Conservation (phyloP, 1,139 yeast genomes). For the Geotrichum cucujoidarum region DNA sequence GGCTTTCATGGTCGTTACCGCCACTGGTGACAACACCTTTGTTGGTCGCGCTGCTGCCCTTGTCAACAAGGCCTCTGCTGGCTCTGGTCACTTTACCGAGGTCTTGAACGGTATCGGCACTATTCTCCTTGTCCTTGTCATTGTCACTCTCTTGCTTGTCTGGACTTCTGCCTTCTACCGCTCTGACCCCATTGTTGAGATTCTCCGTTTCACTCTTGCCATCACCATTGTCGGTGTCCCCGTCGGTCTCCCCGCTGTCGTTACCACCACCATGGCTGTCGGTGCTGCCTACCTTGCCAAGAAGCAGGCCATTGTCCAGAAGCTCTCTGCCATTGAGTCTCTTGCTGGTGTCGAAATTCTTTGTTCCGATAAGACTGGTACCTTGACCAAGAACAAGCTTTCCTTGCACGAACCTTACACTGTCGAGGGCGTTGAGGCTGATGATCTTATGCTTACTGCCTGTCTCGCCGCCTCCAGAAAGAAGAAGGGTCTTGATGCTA, state of each 20-base stretch:
- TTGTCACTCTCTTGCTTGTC: conserved; percentile 79
- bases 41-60: conserved; percentile 97
- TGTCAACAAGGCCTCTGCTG: conserved; percentile 92
- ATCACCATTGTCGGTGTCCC: conserved; percentile 99
- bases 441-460: conserved; percentile 95
- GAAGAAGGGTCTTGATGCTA: conserved; percentile 98
- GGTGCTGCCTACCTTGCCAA: conserved; percentile 99
- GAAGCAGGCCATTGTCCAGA: conserved; percentile 97
- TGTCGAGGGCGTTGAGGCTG: conserved; percentile 97
- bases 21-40: conserved; percentile 90
- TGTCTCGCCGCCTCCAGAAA: conserved; percentile 97
- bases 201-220: conserved; percentile 88
- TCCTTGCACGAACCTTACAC: conserved; percentile 98
- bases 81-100: conserved; percentile 95
- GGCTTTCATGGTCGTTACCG: conserved; percentile 90
- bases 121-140: conserved; percentile 80
- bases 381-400: conserved; percentile 94
- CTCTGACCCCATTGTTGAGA: conserved; percentile 78
- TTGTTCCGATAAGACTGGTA: conserved; percentile 99
- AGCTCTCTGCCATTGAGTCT: conserved; percentile 96
- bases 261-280: conserved; percentile 99
- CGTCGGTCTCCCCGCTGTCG: conserved; percentile 99
- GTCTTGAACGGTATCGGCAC: conserved; percentile 98
- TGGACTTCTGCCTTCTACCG: conserved; percentile 97
- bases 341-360: conserved; percentile 98